Evolutionary conservation across 192 early-diverging fungal genomes (phyloP).

Genomic region (Umbelopsis isabellina): DNA sequence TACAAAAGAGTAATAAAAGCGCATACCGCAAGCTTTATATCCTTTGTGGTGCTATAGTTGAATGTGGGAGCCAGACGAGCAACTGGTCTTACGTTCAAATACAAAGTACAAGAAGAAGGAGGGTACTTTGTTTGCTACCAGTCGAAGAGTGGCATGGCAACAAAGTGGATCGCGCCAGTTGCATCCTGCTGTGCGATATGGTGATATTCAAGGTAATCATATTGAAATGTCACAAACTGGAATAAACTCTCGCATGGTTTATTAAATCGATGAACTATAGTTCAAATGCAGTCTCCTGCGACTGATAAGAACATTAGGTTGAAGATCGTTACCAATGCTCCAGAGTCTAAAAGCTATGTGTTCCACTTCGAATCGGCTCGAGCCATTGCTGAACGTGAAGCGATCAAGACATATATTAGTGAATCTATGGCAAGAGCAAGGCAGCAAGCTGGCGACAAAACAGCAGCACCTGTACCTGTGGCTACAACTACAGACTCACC

Average conservation of each 20-base stretch:
- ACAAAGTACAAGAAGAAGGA: conserved; percentile 39
- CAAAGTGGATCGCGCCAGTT: conserved; percentile 33
- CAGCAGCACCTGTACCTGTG: conserved; percentile 7
- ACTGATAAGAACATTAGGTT: conserved; percentile 12
- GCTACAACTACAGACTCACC: conserved; percentile 7
- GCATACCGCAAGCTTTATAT: no score
- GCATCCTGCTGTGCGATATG: conserved; percentile 35
- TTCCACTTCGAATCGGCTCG: conserved; percentile 35
- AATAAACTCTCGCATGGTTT: background rate
- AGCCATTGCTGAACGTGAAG: conserved; percentile 32
- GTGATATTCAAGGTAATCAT: conserved; percentile 30
- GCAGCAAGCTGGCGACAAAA: conserved; percentile 12
- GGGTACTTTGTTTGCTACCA: conserved; percentile 41
- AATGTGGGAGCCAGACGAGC: conserved; percentile 45
- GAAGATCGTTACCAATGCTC: conserved; percentile 34
- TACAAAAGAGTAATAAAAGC: no score
- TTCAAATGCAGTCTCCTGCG: conserved; percentile 3
- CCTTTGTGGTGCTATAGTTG: background rate
- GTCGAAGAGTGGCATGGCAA: conserved; percentile 37
- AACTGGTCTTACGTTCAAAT: conserved; percentile 34
- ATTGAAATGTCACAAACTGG: background rate
- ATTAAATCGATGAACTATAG: background rate
- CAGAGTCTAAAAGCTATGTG: conserved; percentile 31
- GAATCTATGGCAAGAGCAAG: conserved; percentile 31
- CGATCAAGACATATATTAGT: conserved; percentile 34